A percentile compares a stretch with the other conserved stretches of the same genome.
These are phyloP conservation scores for Malassezia sp. DNA, from an alignment of 1,284 basidiomycete genomes.

Conservation along the genomic window DNA sequence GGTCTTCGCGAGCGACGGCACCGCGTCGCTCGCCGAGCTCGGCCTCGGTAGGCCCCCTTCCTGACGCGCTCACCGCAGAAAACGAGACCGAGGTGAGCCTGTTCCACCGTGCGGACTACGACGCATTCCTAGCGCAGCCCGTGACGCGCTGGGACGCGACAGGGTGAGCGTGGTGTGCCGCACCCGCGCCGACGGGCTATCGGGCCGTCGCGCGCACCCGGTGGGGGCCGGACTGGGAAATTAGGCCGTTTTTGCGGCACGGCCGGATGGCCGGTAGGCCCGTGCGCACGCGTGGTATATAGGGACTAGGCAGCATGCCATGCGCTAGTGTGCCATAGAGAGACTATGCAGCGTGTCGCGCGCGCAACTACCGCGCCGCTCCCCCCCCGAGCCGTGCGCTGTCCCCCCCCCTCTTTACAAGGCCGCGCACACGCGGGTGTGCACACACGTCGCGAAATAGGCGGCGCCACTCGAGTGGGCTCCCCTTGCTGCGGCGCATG, in stretches of 20 bases:
- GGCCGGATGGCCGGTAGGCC: no score
- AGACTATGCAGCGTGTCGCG: no score
- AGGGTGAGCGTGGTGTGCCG: conserved; percentile 3
- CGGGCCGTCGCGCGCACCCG: no score
- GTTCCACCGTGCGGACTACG: conserved; percentile 35
- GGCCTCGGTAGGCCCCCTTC: conserved; percentile 18
- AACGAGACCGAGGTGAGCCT: conserved; percentile 43
- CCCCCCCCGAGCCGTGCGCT: no score
- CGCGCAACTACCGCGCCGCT: no score
- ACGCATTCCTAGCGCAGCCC: conserved; percentile 32
- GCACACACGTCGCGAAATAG: conserved; percentile 38
- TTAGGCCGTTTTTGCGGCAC: no score
- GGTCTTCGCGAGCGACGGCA: conserved; percentile 21
- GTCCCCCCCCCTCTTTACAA: no score
- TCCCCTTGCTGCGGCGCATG: conserved; percentile 45
- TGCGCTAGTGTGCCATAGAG: no score
- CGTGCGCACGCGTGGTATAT: no score
- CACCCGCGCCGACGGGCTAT: no score
- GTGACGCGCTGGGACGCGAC: conserved; percentile 33
- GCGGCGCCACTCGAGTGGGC: conserved; percentile 47
- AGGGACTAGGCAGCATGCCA: no score
- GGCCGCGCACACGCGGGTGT: conserved; percentile 6
- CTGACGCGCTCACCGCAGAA: conserved; percentile 16
- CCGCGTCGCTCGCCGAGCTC: conserved; percentile 23
- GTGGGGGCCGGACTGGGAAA: no score